Conservation (phyloP, 805 yeast genomes). For the Candida nitratophila region DNA sequence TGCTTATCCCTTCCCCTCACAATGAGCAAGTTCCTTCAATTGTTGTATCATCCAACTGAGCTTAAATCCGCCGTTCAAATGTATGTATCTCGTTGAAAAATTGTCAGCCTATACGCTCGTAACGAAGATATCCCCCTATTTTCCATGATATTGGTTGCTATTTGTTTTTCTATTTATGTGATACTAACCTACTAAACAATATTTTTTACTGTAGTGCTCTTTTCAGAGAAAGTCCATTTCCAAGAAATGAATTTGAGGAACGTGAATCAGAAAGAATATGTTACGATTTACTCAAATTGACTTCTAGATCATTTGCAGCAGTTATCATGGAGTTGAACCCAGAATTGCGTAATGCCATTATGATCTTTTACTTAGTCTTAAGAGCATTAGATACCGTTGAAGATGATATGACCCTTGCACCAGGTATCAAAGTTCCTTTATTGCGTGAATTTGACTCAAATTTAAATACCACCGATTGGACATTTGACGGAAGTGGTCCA, state of each 20-base stretch:
- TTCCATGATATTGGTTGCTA: too few species aligned
- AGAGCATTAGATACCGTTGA: conserved; percentile 94
- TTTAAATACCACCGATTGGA: conserved; percentile 66
- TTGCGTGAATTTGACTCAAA: conserved; percentile 62
- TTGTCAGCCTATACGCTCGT: neutral
- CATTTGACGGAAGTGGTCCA: conserved; percentile 66
- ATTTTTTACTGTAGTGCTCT: conserved; percentile 23
- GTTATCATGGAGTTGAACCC: conserved; percentile 90
- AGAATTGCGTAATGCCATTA: conserved; percentile 71
- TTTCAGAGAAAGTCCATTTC: conserved; percentile 48
- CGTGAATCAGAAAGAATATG: conserved; percentile 50
- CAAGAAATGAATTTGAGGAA: conserved; percentile 34
- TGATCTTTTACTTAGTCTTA: conserved; percentile 78
- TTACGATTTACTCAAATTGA: conserved; percentile 53
- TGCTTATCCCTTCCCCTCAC: neutral
- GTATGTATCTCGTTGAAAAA: conserved; percentile 20
- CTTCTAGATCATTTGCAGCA: conserved; percentile 92
- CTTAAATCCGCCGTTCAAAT: conserved; percentile 60
- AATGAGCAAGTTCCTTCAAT: conserved; percentile 57
- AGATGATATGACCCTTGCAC: conserved; percentile 86
- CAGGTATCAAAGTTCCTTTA: conserved; percentile 64
- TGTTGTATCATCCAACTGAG: conserved; percentile 66
- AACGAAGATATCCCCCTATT: too few species aligned
- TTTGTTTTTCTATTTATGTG: too few species aligned
- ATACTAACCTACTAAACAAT: too few species aligned